Conservation (phyloP, 2,329 filamentous ascomycete genomes). For the Alternaria brassicae region DNA sequence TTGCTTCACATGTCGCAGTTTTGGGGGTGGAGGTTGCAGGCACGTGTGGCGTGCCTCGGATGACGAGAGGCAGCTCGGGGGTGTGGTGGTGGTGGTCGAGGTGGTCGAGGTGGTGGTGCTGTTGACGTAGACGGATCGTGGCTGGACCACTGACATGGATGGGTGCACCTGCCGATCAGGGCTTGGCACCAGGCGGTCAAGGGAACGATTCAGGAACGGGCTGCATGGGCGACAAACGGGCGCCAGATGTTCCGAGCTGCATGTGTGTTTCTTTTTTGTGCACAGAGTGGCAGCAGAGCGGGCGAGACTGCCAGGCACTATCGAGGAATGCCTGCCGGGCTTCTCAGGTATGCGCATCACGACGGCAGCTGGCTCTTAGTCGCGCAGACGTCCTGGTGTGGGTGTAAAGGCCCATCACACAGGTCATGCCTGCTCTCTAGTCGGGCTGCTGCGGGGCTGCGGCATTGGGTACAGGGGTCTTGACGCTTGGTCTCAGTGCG, state of each 20-base stretch:
- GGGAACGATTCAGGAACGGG: constrained; percentile 18
- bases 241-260: constrained; percentile 13
- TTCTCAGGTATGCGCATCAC: constrained; percentile 12
- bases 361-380: neutral
- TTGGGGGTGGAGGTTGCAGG: neutral
- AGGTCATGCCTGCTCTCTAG: neutral
- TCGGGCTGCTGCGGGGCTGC: constrained; percentile 18
- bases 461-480: constrained; percentile 13
- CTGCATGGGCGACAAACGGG: constrained; percentile 9
- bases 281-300: neutral
- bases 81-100: too few species aligned
- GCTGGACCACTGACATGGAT: constrained; percentile 3
- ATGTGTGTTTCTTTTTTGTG: constrained; percentile 12
- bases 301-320: neutral
- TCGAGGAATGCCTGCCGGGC: neutral
- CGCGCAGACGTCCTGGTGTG: neutral
- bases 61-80: constrained; percentile 2
- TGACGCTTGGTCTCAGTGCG: constrained; percentile 18
- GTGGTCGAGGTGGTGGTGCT: neutral
- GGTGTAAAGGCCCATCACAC: constrained; percentile 9
- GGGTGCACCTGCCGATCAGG: constrained; percentile 9
- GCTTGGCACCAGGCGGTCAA: constrained; percentile 14
- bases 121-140: neutral
- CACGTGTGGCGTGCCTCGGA: neutral
- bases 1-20: constrained; percentile 9